Base-by-base conservation (phyloP, 192 early-diverging fungal genomes). In the Thamnidium elegans region DNA sequence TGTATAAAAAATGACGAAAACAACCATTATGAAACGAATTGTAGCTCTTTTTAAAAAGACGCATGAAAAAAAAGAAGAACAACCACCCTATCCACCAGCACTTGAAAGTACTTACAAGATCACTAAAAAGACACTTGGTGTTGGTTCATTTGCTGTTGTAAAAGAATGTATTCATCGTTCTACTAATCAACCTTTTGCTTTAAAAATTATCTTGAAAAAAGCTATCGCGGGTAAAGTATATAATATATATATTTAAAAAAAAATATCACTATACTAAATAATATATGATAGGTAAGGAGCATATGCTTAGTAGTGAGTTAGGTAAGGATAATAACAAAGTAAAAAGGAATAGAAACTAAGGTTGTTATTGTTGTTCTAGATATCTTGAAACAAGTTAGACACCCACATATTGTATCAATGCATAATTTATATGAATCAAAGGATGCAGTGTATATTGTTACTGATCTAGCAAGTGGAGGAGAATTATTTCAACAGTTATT, bases 401-500 rank as follows among this genome's bases (percentile, higher is more conserved):
- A 96, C 69, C 85, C 83, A 19, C 81, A 96, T 79, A 90, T 96
- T 53, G 92, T 95, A 44, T 87, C 89, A 43, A 82, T 93, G 21
- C 75, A 86, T 45, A 86, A 84, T 58, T 73, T 88, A 67, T 88
- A 87, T 69, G 88, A 90, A 74, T 84, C 85, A 20, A 84, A 83
- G 61, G 83, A 88, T 44, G 87, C 84, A 17, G 87, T 90, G 63
- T 90, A 85, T 58, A 77, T 90, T 17, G 84, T 90, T 23, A 89
- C 88, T 34, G 83, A 89, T 70, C 77, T 93, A 51, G 87, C 86
- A 54, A 84, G 78, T 20, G 94, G 94, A n/a, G 94, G 94, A 50
- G 94, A 96, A 76, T 81, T 96, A 26, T 96, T 94, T 63, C 79
- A 90, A 23, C 86, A 90, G 56, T 81, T 96, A 34, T 68, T 86